A percentile compares a stretch with the other conserved stretches of the same genome.
These are phyloP conservation scores for Tricholoma matsutake DNA, from an alignment of 768 basidiomycete species.

Conservation along the genomic window DNA sequence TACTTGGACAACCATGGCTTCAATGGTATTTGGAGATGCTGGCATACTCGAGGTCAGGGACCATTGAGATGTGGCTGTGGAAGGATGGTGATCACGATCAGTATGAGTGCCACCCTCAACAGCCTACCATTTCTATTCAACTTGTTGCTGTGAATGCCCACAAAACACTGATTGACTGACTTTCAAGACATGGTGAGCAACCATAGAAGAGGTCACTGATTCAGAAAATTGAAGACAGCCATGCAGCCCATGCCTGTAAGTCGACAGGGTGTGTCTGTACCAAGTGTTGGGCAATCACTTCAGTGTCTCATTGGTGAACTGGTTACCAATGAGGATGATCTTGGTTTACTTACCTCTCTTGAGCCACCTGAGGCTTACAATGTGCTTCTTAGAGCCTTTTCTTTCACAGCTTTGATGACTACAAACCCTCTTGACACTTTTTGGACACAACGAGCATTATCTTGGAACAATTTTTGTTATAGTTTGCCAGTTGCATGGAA, in stretches of 20 bases:
- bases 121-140: too few relatives aligned
- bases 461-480: background rate
- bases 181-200: background rate
- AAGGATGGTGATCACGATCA: slow-evolving; percentile 10
- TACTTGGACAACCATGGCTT: slow-evolving; percentile 23
- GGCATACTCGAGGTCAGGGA: slow-evolving; percentile 9
- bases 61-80: slow-evolving; percentile 16
- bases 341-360: slow-evolving; percentile 1
- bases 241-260: slow-evolving; percentile 1
- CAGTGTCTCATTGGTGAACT: slow-evolving; percentile 2
- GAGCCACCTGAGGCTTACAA: slow-evolving; percentile 13
- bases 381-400: slow-evolving; percentile 1
- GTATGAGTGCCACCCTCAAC: too few relatives aligned
- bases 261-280: slow-evolving; percentile 5
- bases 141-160: too few relatives aligned
- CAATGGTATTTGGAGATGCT: slow-evolving; percentile 17
- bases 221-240: slow-evolving; percentile 11
- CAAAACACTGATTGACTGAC: background rate
- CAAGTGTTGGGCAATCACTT: slow-evolving; percentile 13
- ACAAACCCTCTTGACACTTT: background rate
- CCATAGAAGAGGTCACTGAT: background rate
- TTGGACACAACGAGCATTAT: slow-evolving; percentile 14
- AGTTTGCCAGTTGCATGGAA: background rate
- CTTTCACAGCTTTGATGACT: background rate
- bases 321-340: background rate